phyloP scores from a whole-genome alignment of 2,329 filamentous ascomycete genomes.

The Aspergillus sp. region DNA sequence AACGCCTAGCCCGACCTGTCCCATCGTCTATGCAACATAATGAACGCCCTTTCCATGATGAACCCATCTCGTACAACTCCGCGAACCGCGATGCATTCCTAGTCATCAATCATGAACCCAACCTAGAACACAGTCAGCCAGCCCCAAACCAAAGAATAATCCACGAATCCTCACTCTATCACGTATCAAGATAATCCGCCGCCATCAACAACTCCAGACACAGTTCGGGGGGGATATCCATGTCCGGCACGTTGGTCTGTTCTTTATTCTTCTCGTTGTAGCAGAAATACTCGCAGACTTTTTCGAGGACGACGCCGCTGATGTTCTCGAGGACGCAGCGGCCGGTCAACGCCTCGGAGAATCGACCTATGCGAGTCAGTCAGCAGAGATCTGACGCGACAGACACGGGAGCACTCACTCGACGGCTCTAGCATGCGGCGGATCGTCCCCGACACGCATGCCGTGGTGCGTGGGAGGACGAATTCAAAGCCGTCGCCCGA shows the following conservation, averaged over 20 bases:
- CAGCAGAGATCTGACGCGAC: constrained; percentile 2
- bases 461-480: constrained; percentile 60
- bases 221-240: constrained; percentile 65
- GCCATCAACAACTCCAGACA: constrained; percentile 66
- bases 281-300: constrained; percentile 69
- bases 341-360: constrained; percentile 59
- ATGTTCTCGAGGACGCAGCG: constrained; percentile 61
- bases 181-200: constrained; percentile 62
- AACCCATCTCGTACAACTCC: too few relatives aligned
- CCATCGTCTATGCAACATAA: too few relatives aligned
- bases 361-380: constrained; percentile 49
- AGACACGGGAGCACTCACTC: constrained; percentile 51
- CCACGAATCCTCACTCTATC: constrained; percentile 4
- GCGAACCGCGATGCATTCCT: too few relatives aligned
- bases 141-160: background rate
- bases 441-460: constrained; percentile 61
- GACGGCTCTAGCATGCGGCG: constrained; percentile 62
- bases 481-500: constrained; percentile 66
- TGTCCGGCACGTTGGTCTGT: constrained; percentile 61
- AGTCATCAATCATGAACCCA: too few relatives aligned
- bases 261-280: constrained; percentile 66
- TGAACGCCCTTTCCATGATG: too few relatives aligned
- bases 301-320: constrained; percentile 63
- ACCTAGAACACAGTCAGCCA: too few relatives aligned
- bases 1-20: too few relatives aligned